A percentile compares a stretch with the other conserved stretches of the same genome.
phyloP scores from a whole-genome alignment of 179 eudicot species.

The Corrigiola litoralis region DNA sequence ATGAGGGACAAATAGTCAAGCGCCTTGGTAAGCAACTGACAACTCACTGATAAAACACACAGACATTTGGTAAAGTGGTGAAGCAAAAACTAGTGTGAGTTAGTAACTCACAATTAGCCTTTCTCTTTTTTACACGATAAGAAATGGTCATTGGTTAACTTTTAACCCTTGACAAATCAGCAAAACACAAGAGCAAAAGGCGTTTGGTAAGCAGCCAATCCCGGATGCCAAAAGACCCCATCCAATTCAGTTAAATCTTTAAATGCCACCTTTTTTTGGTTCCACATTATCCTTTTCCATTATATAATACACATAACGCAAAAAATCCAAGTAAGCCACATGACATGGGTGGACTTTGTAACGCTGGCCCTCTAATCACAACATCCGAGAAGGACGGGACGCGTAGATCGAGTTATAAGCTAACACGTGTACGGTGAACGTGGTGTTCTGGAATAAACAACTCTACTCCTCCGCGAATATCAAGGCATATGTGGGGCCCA shows the following conservation, averaged over 20 bases:
- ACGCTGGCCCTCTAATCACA: slow-evolving; percentile 26
- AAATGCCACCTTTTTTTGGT: not conserved
- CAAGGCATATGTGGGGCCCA: slow-evolving; percentile 19
- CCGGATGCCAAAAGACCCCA: slow-evolving; percentile 19
- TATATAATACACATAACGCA: not conserved
- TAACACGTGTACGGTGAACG: slow-evolving; percentile 50
- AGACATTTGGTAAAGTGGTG: too few species aligned
- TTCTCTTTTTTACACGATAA: not conserved
- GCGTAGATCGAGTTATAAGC: slow-evolving; percentile 33
- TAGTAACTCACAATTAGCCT: too few species aligned
- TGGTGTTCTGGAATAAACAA: slow-evolving; percentile 4
- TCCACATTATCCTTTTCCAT: not conserved
- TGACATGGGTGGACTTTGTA: slow-evolving; percentile 50
- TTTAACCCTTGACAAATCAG: not conserved
- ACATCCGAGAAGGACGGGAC: slow-evolving; percentile 22
- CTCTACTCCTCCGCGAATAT: slow-evolving; percentile 17
- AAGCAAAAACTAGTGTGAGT: too few species aligned
- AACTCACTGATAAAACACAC: too few species aligned
- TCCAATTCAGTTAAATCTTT: slow-evolving; percentile 5
- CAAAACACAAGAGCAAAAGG: not conserved
- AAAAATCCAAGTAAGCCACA: slow-evolving; percentile 57
- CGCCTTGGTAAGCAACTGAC: too few species aligned
- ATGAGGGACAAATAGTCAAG: too few species aligned
- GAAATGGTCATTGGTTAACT: not conserved
- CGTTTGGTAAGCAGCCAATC: slow-evolving; percentile 7